Base-by-base conservation (phyloP, 495 filamentous ascomycete genomes). In the Neurospora tetraspora region DNA sequence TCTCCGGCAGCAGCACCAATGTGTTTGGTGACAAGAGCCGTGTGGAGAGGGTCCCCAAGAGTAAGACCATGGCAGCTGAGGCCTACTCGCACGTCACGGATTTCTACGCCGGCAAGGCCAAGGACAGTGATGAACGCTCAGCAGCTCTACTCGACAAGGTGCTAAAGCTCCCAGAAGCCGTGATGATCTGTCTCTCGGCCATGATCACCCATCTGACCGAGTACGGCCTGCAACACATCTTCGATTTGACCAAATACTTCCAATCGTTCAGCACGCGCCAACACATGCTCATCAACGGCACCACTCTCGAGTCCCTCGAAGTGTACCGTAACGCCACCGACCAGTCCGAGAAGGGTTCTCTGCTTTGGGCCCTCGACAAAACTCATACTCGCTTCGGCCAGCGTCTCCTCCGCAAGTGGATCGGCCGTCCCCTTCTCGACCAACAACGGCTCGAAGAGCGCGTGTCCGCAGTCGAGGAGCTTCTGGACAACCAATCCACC, bases 271-370 rank as follows among this genome's bases (percentile, higher is more conserved):
- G 92, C 77, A 92, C 95, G 3, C 86, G 96, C 37, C 94, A 94
- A 16, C 94, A 98, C 76, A 98, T 99, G 96, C 85, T 98, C 4
- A 85, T 99, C 73, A 98, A 97, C 77, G 96, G 94, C 20, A 99
- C 97, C 71, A 99, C 94, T 0, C 78, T 99, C 42, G 93, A 94
- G 16, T 97, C 93, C 77, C 85, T 99, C 16, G 96, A 99, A 80
- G 92, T 99, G 2, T 99, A 98, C 79, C 90, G 94, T 37, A 99
- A 99, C 74, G 90, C 94, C 74, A 98, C 96, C 0, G 95, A 99
- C 77, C 87, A 94, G 71, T 87, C 88, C 0, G 88, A 90, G 61
- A 96, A 92, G 76, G 96, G 96, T 1, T 97, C 94, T 79, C 85
- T 99, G 18, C 92, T 98, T 80, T 99, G 96, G 96, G 93, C 94